Evolutionary conservation across 345 rosid genomes (phyloP), one percentile per base, ranked within the genome.

Genomic region (Pistacia vera): DNA sequence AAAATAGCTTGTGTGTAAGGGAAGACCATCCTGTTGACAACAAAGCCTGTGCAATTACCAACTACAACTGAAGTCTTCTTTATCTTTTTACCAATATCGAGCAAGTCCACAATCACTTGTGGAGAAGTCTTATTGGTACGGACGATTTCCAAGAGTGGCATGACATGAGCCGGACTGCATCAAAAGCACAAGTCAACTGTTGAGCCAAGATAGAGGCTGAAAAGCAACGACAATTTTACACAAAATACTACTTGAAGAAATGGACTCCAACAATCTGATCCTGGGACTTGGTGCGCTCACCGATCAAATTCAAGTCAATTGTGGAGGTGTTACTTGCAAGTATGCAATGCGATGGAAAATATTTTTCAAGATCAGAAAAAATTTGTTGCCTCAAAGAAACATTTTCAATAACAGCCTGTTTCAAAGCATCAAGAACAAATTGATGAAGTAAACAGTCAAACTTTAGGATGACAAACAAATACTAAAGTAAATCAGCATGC

Each of bases 31-130:
- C 99, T 90, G 81, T 94, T 94, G 73, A 94, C 98, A 72, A 97
- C 98, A 85, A 94, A 97, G 35, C 99, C 98, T 1, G 99, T 97
- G 88, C 98, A 94, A 80, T 97, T 97, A 33, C 99, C 96, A 9
- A 97, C 99, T 63, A 94, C 96, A 30, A 92, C 86, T 49, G 98
- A 97, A 56, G 94, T 92, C 85, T 96, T 97, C 85, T 76, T 92
- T 82, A 97, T 94, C 85, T 86, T 91, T 83, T 90, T 97, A 61
- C 97, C 98, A 52, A 97, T 86, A 78, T 92, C 96, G 52, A 97
- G 85, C 54, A 97, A 80, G 90, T 97, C 98, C 33, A 97, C 92
- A 80, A 97, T 83, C 17, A 85, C 91, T 84, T 94, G 98, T 13
- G 98, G 85, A 72, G 97, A 90, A 62, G 98, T 94, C 69, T 85